Evolutionary conservation across 2,329 filamentous ascomycete species (phyloP), one percentile per base, ranked within the genome.

Genomic region (Fusarium poae): DNA sequence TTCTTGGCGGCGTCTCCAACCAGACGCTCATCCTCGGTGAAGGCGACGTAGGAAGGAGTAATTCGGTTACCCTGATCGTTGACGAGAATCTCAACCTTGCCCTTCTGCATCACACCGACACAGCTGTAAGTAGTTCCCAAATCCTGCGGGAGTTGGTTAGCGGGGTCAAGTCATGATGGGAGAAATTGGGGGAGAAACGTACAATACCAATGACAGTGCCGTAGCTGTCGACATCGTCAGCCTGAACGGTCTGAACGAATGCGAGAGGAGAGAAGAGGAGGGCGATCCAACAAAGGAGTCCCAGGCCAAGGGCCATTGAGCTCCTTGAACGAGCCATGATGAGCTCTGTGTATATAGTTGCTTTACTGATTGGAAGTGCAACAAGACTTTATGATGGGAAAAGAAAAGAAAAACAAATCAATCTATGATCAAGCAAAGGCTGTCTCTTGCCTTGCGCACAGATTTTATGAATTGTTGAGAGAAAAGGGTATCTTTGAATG

Each of bases 1-100:
- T 97, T 97, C 91, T 97, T 97, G 77, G 94, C 94, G 77, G 96
- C 93, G 82, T 99, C 96, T 87, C 96, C 96, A 74, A 99, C 94
- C 73, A 99, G 87, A 79, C 96, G 91, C 84, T 98, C 96, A 71
- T 97, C 94, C 77, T 98, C 94, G 82, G 94, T 98, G 82, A 97
- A 97, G 77, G 93, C 94, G 79, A 97, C 94, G 83, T 96, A 97
- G 71, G 93, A 97, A 57, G 94, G 94, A 76, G 94, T 97, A 75
- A 97, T 97, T 85, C 93, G 92, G 89, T 97, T 94, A 86, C 93
- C 93, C 86, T 97, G 94, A 83, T 97, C 93, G 86, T 97, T 97
- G 83, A 93, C 92, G 75, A 97, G 87, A 84, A 97, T 97, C 79
- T 97, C 93, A 75, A 97, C 93, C 83, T 95, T 96, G 81, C 94